phyloP scores from a whole-genome alignment of 2,329 filamentous ascomycete genomes.

The Albophoma yamanashiensis region DNA sequence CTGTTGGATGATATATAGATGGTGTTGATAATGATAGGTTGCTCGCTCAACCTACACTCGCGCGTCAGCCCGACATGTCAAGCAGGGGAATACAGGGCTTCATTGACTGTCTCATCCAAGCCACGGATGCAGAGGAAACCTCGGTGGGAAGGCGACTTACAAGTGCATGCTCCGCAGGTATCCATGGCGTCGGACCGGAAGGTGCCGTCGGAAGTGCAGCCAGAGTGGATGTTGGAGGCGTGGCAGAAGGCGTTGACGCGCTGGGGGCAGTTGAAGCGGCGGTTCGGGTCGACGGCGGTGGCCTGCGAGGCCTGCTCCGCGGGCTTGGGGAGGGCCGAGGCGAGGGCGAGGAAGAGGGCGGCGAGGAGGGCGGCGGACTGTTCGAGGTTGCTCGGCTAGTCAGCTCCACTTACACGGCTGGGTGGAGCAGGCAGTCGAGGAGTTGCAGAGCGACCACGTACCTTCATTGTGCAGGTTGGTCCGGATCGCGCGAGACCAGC shows the following conservation, averaged over 20 bases:
- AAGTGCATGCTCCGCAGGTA: slow-evolving; percentile 5
- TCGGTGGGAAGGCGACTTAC: background rate
- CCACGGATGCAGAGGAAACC: background rate
- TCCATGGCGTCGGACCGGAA: slow-evolving; percentile 8
- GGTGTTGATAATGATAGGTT: background rate
- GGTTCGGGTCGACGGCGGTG: slow-evolving; percentile 3
- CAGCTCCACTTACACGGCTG: background rate
- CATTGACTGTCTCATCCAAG: background rate
- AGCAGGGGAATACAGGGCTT: background rate
- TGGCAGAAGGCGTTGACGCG: slow-evolving; percentile 9
- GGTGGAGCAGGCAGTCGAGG: no score
- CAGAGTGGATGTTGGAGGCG: slow-evolving; percentile 10
- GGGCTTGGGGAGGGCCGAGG: background rate
- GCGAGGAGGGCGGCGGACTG: slow-evolving; percentile 1
- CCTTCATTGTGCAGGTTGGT: background rate
- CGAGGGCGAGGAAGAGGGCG: slow-evolving; percentile 1
- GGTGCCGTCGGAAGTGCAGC: slow-evolving; percentile 5
- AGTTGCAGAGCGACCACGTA: background rate
- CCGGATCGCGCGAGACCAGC: no score
- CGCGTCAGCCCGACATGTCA: background rate
- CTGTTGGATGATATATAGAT: no score
- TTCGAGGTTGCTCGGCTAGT: background rate
- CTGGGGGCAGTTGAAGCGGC: slow-evolving; percentile 7
- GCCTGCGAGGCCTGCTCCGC: background rate
- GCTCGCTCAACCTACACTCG: background rate